phyloP scores from a whole-genome alignment of 768 basidiomycete species.

The Mycena galericulata region DNA sequence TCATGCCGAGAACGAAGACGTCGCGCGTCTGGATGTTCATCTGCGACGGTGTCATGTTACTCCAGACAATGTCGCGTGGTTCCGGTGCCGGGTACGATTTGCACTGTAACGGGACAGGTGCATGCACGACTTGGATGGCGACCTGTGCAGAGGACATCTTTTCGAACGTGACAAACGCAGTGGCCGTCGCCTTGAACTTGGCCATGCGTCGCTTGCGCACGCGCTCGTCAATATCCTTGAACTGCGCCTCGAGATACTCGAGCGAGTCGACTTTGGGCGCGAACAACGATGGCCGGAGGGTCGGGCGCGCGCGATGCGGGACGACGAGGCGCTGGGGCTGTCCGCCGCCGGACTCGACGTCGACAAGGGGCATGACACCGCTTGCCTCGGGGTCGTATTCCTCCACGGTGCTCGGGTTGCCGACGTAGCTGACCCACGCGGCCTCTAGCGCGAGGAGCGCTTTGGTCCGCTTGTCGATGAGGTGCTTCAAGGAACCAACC shows the following conservation, averaged over 20 bases:
- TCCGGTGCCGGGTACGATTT: slow-evolving; percentile 88
- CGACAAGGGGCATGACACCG: slow-evolving; percentile 55
- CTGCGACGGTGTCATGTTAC: slow-evolving; percentile 81
- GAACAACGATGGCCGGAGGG: slow-evolving; percentile 80
- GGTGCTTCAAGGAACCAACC: slow-evolving; percentile 74
- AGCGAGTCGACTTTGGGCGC: slow-evolving; percentile 86
- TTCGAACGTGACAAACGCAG: slow-evolving; percentile 97
- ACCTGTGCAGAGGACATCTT: slow-evolving; percentile 91
- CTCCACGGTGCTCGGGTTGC: slow-evolving; percentile 90
- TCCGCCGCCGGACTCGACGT: slow-evolving; percentile 64
- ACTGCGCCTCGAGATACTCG: slow-evolving; percentile 86
- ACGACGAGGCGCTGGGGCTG: slow-evolving; percentile 71
- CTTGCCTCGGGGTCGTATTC: slow-evolving; percentile 83
- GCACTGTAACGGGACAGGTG: slow-evolving; percentile 72
- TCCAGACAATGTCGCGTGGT: slow-evolving; percentile 96
- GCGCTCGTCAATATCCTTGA: slow-evolving; percentile 84
- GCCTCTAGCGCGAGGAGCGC: slow-evolving; percentile 83
- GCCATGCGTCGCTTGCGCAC: slow-evolving; percentile 79
- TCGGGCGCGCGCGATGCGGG: slow-evolving; percentile 82
- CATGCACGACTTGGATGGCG: slow-evolving; percentile 86
- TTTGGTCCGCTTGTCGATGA: slow-evolving; percentile 85
- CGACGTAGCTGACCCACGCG: slow-evolving; percentile 93
- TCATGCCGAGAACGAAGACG: slow-evolving; percentile 74
- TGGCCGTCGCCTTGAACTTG: slow-evolving; percentile 83
- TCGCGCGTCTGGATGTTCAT: slow-evolving; percentile 73